Percentiles rank a stretch among this genome's conserved stretches.
Evolutionary conservation across 768 basidiomycete genomes (phyloP).

Genomic region (Suillus tomentosus): DNA sequence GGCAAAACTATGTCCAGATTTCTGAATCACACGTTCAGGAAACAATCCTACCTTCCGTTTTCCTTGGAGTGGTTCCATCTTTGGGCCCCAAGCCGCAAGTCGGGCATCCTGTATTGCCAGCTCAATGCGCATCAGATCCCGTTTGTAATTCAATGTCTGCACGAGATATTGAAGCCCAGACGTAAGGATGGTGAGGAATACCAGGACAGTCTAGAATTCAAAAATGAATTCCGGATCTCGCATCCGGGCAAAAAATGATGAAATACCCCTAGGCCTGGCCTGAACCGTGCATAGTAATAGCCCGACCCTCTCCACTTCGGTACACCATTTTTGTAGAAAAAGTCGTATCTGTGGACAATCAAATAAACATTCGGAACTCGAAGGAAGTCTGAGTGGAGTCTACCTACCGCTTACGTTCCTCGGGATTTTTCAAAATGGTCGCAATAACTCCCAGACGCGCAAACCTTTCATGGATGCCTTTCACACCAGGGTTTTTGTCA

Average conservation of each 20-base stretch:
- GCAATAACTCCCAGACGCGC: slow-evolving; percentile 87
- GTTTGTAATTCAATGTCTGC: slow-evolving; percentile 73
- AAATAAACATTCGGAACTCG: slow-evolving; percentile 2
- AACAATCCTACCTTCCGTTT: slow-evolving; percentile 61
- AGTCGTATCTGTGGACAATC: slow-evolving; percentile 65
- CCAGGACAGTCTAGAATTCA: slow-evolving; percentile 59
- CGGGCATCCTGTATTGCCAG: slow-evolving; percentile 62
- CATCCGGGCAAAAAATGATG: slow-evolving; percentile 4
- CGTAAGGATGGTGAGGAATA: slow-evolving; percentile 77
- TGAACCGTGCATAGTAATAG: slow-evolving; percentile 95
- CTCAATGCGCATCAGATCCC: slow-evolving; percentile 71
- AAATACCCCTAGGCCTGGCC: slow-evolving; percentile 84
- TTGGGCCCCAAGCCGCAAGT: slow-evolving; percentile 80
- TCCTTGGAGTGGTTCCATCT: slow-evolving; percentile 60
- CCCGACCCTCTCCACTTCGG: slow-evolving; percentile 96
- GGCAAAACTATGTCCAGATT: slow-evolving; percentile 8
- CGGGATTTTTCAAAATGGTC: slow-evolving; percentile 75
- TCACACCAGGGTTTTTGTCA: slow-evolving; percentile 91
- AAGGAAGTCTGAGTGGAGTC: neutral
- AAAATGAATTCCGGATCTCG: slow-evolving; percentile 12
- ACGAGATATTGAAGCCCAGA: slow-evolving; percentile 83
- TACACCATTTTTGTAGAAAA: slow-evolving; percentile 97
- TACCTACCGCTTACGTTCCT: slow-evolving; percentile 74
- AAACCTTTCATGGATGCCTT: slow-evolving; percentile 84
- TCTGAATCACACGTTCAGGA: neutral